Conservation (phyloP, 164 flowering plant genomes). For the Sextonia rubra region DNA sequence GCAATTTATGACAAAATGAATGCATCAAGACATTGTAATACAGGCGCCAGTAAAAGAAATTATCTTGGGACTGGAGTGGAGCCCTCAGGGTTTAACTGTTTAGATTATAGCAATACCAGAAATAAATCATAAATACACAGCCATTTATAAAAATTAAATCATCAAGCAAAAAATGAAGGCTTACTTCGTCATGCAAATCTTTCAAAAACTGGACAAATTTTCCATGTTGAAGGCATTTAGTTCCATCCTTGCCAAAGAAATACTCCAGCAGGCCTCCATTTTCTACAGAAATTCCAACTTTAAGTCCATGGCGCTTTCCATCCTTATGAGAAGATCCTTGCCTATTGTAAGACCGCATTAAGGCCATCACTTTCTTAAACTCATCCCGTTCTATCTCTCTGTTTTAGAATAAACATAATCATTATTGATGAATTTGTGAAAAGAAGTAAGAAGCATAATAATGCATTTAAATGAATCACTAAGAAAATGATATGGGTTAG, state of each 20-base stretch:
- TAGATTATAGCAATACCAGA: not conserved
- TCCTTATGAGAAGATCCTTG: slow-evolving; percentile 78
- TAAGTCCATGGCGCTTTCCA: slow-evolving; percentile 63
- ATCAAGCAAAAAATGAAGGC: not conserved
- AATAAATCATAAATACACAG: not conserved
- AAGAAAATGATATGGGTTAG: not conserved
- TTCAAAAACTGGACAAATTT: slow-evolving; percentile 70
- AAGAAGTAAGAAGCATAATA: not conserved
- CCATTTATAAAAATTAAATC: not conserved
- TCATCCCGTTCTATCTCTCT: slow-evolving; percentile 82
- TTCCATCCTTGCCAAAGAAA: slow-evolving; percentile 91
- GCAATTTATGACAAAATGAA: not conserved
- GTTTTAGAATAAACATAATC: not conserved
- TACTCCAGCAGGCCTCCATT: slow-evolving; percentile 85
- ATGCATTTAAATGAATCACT: not conserved
- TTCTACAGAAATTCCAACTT: slow-evolving; percentile 57
- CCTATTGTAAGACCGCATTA: slow-evolving; percentile 76
- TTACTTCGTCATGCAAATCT: slow-evolving; percentile 76
- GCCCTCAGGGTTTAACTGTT: not conserved
- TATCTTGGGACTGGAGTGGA: not conserved
- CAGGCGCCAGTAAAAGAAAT: not conserved
- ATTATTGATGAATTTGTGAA: not conserved
- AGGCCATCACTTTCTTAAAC: slow-evolving; percentile 85
- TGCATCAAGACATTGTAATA: not conserved
- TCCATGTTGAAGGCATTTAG: slow-evolving; percentile 46